Evolutionary conservation across 306 rosid species (phyloP).

Genomic region (Vigna mungo): DNA sequence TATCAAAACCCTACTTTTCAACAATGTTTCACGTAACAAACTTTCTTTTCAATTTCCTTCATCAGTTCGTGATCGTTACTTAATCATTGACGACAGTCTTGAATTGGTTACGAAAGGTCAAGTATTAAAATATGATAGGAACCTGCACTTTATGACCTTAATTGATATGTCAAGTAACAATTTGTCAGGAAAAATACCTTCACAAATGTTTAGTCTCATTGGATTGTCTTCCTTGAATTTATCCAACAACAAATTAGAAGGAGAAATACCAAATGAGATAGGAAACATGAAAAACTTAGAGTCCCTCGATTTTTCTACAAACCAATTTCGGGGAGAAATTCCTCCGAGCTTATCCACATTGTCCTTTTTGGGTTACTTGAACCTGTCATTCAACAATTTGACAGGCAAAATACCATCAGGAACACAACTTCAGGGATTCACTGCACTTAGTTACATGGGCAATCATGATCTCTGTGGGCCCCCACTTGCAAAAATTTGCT

Average conservation of each 20-base stretch:
- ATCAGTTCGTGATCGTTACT: not conserved
- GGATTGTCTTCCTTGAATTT: not conserved
- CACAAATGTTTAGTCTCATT: too few relatives aligned
- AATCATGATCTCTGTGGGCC: constrained; percentile 11
- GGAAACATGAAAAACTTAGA: not conserved
- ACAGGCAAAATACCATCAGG: constrained; percentile 42
- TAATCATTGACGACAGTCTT: not conserved
- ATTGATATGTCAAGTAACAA: not conserved
- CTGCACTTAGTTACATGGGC: constrained; percentile 3
- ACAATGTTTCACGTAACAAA: not conserved
- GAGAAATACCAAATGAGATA: not conserved
- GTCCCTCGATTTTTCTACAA: not conserved
- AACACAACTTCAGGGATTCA: constrained; percentile 23
- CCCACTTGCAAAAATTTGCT: not conserved
- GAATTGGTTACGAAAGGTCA: constrained; percentile 6
- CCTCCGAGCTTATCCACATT: constrained; percentile 37
- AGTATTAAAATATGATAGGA: not conserved
- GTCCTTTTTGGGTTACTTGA: constrained; percentile 35
- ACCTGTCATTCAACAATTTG: constrained; percentile 49
- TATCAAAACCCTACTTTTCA: not conserved
- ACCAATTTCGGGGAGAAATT: constrained; percentile 1
- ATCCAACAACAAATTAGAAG: not conserved
- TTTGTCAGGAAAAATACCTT: too few relatives aligned
- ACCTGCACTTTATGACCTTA: not conserved
- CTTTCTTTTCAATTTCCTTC: not conserved